phyloP scores from a whole-genome alignment of 305 asterid genomes.

The Andrographis paniculata region DNA sequence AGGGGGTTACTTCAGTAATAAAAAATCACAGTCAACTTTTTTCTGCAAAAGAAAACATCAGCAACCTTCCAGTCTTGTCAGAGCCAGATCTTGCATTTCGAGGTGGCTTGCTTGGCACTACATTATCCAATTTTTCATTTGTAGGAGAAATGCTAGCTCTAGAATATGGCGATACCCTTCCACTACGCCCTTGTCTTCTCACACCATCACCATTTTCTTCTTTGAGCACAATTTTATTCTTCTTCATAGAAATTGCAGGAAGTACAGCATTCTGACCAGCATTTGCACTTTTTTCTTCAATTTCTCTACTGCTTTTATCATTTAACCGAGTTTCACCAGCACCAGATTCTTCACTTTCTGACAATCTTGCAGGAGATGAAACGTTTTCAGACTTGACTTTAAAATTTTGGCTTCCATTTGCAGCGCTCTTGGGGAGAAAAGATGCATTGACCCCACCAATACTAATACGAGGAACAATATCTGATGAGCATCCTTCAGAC shows the following conservation, averaged over 20 bases:
- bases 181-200: slow-evolving; percentile 90
- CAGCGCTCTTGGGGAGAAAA: slow-evolving; percentile 43
- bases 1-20: slow-evolving; percentile 9
- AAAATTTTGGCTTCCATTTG: slow-evolving; percentile 41
- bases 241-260: slow-evolving; percentile 42
- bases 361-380: slow-evolving; percentile 69
- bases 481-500: slow-evolving; percentile 78
- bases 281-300: slow-evolving; percentile 50
- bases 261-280: slow-evolving; percentile 48
- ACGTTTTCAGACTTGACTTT: slow-evolving; percentile 56
- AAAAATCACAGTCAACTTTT: slow-evolving; percentile 4
- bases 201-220: slow-evolving; percentile 77
- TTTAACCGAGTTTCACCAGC: slow-evolving; percentile 62
- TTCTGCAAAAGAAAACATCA: slow-evolving; percentile 17
- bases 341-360: slow-evolving; percentile 94
- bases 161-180: slow-evolving; percentile 71
- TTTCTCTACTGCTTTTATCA: slow-evolving; percentile 54
- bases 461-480: slow-evolving; percentile 60
- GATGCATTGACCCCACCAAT: slow-evolving; percentile 49
- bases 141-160: slow-evolving; percentile 80
- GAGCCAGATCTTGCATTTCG: slow-evolving; percentile 57
- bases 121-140: slow-evolving; percentile 64
- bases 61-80: slow-evolving; percentile 87
- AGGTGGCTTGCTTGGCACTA: slow-evolving; percentile 54
- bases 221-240: slow-evolving; percentile 54